These are phyloP conservation scores for Solanum peruvianum DNA, from an alignment of 257 asterid species.

Conservation along the genomic window DNA sequence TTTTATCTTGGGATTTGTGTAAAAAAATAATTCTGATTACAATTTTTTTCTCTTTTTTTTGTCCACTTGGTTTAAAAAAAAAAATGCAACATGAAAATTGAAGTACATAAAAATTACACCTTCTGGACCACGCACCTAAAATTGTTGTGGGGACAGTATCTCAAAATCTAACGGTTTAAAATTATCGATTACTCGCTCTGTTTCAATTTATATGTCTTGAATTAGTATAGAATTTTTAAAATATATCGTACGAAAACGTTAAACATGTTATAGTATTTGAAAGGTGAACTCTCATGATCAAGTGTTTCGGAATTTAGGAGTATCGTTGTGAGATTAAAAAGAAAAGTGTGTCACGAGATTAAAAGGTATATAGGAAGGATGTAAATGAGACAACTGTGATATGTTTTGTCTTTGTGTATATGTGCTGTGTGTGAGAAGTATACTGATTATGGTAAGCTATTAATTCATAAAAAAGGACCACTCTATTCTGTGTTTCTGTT, in stretches of 20 bases:
- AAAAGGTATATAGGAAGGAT: not conserved
- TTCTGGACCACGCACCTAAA: not conserved
- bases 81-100: not conserved
- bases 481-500: slow-evolving; percentile 6
- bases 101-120: not conserved
- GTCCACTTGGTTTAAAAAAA: not conserved
- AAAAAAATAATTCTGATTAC: not conserved
- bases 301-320: not conserved
- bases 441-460: not conserved
- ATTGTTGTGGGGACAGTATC: not conserved
- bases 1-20: not conserved
- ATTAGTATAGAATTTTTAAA: not conserved
- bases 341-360: not conserved
- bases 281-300: not conserved
- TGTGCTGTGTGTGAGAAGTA: not conserved
- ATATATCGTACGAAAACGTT: not conserved
- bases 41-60: not conserved
- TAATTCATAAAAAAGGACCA: slow-evolving; percentile 14
- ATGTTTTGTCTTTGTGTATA: not conserved
- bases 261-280: not conserved
- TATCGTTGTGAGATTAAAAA: not conserved
- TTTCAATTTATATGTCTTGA: not conserved
- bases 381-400: not conserved
- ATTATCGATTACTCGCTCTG: not conserved
- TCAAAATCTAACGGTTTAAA: not conserved